Evolutionary conservation across 257 asterid genomes (phyloP).

Genomic region (Craterostigma plantagineum): DNA sequence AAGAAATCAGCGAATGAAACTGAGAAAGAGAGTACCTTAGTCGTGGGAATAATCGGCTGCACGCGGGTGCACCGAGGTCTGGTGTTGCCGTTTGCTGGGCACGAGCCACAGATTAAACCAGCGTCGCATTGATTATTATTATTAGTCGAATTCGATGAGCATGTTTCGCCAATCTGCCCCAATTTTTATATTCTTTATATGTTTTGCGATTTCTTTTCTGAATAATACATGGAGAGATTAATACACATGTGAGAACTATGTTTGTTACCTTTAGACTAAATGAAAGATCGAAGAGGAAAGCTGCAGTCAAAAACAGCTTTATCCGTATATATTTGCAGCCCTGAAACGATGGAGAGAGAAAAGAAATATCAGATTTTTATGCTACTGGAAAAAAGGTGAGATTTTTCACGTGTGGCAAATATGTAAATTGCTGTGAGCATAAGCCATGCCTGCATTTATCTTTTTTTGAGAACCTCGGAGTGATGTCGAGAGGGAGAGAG

Average conservation of each 20-base stretch:
- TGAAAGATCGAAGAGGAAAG: slow-evolving; percentile 19
- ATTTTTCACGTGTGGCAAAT: too few relatives aligned
- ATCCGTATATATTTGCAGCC: slow-evolving; percentile 10
- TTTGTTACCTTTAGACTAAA: slow-evolving; percentile 42
- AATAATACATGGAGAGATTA: too few relatives aligned
- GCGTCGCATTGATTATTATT: slow-evolving; percentile 36
- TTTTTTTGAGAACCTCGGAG: too few relatives aligned
- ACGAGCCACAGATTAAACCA: slow-evolving; percentile 44
- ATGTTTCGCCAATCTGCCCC: slow-evolving; percentile 61
- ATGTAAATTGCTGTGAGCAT: too few relatives aligned
- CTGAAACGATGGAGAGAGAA: slow-evolving; percentile 10
- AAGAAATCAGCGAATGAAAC: background rate
- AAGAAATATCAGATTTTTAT: too few relatives aligned
- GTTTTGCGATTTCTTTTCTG: too few relatives aligned
- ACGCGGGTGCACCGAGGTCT: slow-evolving; percentile 59
- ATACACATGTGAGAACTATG: too few relatives aligned
- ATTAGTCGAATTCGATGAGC: slow-evolving; percentile 18
- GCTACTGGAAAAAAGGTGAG: too few relatives aligned
- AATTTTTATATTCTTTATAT: too few relatives aligned
- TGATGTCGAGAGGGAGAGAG: too few relatives aligned
- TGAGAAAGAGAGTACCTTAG: slow-evolving; percentile 12
- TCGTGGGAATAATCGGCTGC: slow-evolving; percentile 45
- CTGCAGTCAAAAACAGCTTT: slow-evolving; percentile 20
- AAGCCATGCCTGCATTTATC: too few relatives aligned
- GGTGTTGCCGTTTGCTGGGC: slow-evolving; percentile 57